Conservation (phyloP, 805 yeast genomes). For the Ogataea nakhonphanomensis region DNA sequence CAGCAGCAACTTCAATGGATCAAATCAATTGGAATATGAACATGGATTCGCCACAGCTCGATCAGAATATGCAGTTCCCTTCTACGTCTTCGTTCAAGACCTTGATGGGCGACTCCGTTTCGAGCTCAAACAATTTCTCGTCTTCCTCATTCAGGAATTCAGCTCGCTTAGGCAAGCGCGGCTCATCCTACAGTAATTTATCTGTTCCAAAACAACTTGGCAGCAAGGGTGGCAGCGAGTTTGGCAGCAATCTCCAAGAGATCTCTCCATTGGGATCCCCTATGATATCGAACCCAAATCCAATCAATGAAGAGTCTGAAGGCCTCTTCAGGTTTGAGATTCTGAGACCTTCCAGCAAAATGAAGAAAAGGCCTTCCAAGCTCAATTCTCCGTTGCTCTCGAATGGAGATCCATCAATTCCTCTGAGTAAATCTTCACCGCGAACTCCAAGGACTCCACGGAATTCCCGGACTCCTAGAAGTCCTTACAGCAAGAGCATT, state of each 20-base stretch:
- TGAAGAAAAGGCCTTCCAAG: slow-evolving; percentile 31
- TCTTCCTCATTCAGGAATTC: slow-evolving; percentile 19
- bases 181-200: slow-evolving; percentile 14
- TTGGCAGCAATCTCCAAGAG: slow-evolving; percentile 15
- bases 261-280: slow-evolving; percentile 24
- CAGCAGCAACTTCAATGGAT: slow-evolving; percentile 35
- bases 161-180: slow-evolving; percentile 20
- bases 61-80: slow-evolving; percentile 26
- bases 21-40: slow-evolving; percentile 24
- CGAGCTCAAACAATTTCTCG: slow-evolving; percentile 11
- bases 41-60: slow-evolving; percentile 29
- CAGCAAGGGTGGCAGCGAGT: slow-evolving; percentile 15
- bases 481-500: slow-evolving; percentile 19
- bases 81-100: slow-evolving; percentile 77
- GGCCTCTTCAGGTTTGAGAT: slow-evolving; percentile 46
- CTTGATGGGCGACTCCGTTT: slow-evolving; percentile 50
- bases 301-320: slow-evolving; percentile 33
- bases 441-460: slow-evolving; percentile 26
- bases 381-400: slow-evolving; percentile 20
- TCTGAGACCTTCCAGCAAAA: slow-evolving; percentile 36
- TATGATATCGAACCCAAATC: slow-evolving; percentile 18
- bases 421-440: slow-evolving; percentile 27
- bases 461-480: slow-evolving; percentile 20
- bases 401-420: slow-evolving; percentile 22
- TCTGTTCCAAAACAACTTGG: slow-evolving; percentile 17